These are phyloP conservation scores for Acanthamoeba healyi DNA, from an alignment of 208 protist species.

Conservation along the genomic window DNA sequence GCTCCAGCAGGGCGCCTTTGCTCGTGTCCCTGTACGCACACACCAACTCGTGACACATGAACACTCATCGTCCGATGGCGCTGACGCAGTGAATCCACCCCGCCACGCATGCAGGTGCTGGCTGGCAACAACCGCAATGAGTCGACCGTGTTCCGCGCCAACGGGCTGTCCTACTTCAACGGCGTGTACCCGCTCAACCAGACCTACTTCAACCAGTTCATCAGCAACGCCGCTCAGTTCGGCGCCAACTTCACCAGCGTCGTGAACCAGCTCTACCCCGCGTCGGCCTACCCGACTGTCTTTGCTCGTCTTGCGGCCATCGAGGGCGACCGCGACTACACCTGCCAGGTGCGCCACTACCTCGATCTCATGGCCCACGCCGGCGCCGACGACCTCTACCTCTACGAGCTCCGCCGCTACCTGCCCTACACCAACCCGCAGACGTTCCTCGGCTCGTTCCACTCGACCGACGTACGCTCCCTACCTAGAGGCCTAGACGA, in stretches of 20 bases:
- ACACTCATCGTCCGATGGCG: no score
- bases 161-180: constrained; percentile 7
- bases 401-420: not conserved
- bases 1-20: constrained; percentile 29
- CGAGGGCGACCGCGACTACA: constrained; percentile 57
- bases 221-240: constrained; percentile 3
- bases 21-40: not conserved
- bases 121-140: not conserved
- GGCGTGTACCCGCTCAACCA: constrained; percentile 25
- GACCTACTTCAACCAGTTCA: constrained; percentile 41
- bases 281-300: constrained; percentile 5
- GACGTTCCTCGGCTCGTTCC: constrained; percentile 42
- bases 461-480: constrained; percentile 30
- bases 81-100: no score
- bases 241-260: not conserved
- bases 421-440: constrained; percentile 27
- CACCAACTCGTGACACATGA: no score
- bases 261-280: constrained; percentile 38
- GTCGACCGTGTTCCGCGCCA: constrained; percentile 28
- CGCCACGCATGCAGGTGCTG: not conserved
- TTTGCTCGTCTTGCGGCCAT: not conserved
- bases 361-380: not conserved
- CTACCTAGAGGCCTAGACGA: not conserved
- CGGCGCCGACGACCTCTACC: not conserved
- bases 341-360: constrained; percentile 47